phyloP scores from a whole-genome alignment of 768 basidiomycete species.

The Pleurotus djamor region DNA sequence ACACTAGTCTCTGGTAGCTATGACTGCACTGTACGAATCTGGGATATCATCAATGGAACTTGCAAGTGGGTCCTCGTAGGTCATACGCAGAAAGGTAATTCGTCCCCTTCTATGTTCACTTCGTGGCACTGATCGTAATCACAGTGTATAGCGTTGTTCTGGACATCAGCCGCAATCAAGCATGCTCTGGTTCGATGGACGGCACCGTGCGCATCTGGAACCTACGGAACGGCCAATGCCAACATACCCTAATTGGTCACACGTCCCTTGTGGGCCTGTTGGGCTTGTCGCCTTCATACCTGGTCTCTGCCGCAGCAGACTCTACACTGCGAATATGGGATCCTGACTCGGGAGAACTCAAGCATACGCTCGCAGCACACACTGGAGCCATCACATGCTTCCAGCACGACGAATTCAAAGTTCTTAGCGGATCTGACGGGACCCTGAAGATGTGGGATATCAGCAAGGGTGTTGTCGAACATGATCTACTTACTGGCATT shows the following conservation, averaged over 20 bases:
- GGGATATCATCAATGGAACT: conserved; percentile 86
- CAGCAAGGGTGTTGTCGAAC: conserved; percentile 77
- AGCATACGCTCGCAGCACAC: conserved; percentile 84
- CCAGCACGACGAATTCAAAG: conserved; percentile 98
- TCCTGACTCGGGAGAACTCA: conserved; percentile 76
- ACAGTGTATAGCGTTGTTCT: conserved; percentile 95
- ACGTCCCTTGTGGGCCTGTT: conserved; percentile 94
- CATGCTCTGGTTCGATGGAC: conserved; percentile 98
- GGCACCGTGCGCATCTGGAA: conserved; percentile 97
- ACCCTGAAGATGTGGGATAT: conserved; percentile 99
- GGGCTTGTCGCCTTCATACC: conserved; percentile 82
- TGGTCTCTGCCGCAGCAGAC: conserved; percentile 96
- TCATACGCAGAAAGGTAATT: conserved; percentile 87
- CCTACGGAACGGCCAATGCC: conserved; percentile 74
- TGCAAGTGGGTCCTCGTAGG: conserved; percentile 82
- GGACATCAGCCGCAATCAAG: conserved; percentile 82
- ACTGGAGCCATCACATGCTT: conserved; percentile 99
- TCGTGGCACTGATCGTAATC: not conserved
- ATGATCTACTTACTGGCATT: conserved; percentile 88
- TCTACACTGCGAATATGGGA: conserved; percentile 96
- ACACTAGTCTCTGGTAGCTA: conserved; percentile 95
- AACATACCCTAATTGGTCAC: conserved; percentile 84
- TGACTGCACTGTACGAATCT: conserved; percentile 91
- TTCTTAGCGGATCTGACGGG: conserved; percentile 93
- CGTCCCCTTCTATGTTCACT: not conserved